A percentile compares a stretch with the other conserved stretches of the same genome.
phyloP scores from a whole-genome alignment of 306 rosid species.

The Hippophae gyantsensis region DNA sequence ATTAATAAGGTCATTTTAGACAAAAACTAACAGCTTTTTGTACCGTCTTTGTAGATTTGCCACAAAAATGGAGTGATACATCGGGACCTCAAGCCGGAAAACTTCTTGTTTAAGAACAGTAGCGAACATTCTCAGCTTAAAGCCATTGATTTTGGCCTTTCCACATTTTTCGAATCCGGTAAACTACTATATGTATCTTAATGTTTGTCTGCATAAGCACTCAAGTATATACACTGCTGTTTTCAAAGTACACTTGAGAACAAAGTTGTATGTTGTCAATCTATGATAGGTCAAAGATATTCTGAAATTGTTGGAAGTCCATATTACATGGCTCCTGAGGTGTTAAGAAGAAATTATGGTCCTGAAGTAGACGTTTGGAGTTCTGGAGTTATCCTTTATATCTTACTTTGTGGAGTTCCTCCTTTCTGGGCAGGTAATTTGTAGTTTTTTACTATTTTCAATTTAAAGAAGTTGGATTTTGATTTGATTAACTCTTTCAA shows the following conservation, averaged over 20 bases:
- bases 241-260: neutral
- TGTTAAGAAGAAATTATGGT: slow-evolving; percentile 72
- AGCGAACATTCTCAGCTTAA: slow-evolving; percentile 51
- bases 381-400: slow-evolving; percentile 86
- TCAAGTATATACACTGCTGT: neutral
- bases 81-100: slow-evolving; percentile 88
- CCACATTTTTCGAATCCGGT: slow-evolving; percentile 63
- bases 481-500: neutral
- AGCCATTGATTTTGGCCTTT: slow-evolving; percentile 92
- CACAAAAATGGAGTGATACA: slow-evolving; percentile 80
- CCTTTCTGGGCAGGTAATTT: slow-evolving; percentile 93
- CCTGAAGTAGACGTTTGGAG: slow-evolving; percentile 89
- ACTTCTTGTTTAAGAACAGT: slow-evolving; percentile 66
- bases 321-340: slow-evolving; percentile 99
- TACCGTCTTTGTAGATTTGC: slow-evolving; percentile 45
- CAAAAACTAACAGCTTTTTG: neutral
- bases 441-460: neutral
- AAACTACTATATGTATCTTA: neutral
- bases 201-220: neutral
- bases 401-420: slow-evolving; percentile 90
- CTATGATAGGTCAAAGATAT: slow-evolving; percentile 64
- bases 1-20: too few species aligned
- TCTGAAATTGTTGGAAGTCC: slow-evolving; percentile 95
- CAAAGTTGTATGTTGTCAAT: neutral
- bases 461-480: neutral